These are phyloP conservation scores for Diaporthe velutina DNA, from an alignment of 2,329 filamentous ascomycete species.

Conservation along the genomic window DNA sequence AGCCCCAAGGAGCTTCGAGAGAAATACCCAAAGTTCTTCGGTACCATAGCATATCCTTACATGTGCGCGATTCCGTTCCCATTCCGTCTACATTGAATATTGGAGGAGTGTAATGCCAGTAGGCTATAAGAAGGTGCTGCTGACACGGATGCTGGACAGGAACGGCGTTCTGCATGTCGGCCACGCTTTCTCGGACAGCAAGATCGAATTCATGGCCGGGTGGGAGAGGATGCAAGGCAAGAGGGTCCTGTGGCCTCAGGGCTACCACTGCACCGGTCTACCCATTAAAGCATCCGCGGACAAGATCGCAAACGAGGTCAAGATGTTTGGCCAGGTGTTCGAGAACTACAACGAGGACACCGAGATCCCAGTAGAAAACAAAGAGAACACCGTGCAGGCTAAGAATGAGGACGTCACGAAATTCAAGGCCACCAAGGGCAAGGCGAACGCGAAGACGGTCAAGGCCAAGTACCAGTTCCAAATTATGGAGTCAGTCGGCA, in stretches of 20 bases:
- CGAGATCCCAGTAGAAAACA: slow-evolving; percentile 63
- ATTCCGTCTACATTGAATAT: neutral
- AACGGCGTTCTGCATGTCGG: slow-evolving; percentile 92
- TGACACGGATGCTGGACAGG: slow-evolving; percentile 65
- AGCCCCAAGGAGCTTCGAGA: slow-evolving; percentile 80
- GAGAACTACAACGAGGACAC: slow-evolving; percentile 78
- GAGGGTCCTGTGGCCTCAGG: slow-evolving; percentile 87
- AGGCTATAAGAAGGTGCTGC: neutral
- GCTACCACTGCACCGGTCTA: slow-evolving; percentile 97
- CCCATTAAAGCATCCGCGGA: slow-evolving; percentile 98
- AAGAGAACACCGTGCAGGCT: slow-evolving; percentile 73
- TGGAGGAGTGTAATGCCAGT: neutral
- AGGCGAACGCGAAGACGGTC: slow-evolving; percentile 88
- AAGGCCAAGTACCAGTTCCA: slow-evolving; percentile 97
- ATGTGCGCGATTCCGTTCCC: slow-evolving; percentile 41
- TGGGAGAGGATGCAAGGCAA: slow-evolving; percentile 93
- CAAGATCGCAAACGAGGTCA: slow-evolving; percentile 91
- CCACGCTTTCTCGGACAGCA: slow-evolving; percentile 91
- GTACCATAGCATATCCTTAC: slow-evolving; percentile 64
- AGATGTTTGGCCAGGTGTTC: slow-evolving; percentile 89
- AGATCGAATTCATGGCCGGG: slow-evolving; percentile 92
- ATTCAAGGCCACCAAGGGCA: slow-evolving; percentile 93
- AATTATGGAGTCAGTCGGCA: slow-evolving; percentile 89
- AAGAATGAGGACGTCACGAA: slow-evolving; percentile 83
- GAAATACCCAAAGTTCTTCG: slow-evolving; percentile 92